Base-by-base conservation (phyloP, 129 eudicot genomes). In the Smallanthus sonchifolius region DNA sequence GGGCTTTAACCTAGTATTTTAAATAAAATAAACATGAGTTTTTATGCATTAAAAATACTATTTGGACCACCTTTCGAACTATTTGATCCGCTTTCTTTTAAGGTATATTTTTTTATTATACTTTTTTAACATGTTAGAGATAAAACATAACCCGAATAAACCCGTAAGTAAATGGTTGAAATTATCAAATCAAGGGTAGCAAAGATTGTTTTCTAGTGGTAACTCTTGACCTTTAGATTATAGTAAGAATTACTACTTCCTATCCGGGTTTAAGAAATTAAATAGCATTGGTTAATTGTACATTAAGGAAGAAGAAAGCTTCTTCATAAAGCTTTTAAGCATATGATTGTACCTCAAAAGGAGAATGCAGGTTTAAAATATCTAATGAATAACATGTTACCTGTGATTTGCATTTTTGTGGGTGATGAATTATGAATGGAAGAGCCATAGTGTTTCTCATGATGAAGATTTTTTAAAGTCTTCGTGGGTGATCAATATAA, bases 141-240 rank as follows among this genome's bases (percentile, higher is more conserved):
- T n/a, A n/a, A n/a, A n/a, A n/a, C n/a, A n/a, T n/a, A n/a, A n/a
- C n/a, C n/a, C n/a, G n/a, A n/a, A n/a, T n/a, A n/a, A n/a, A n/a
- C n/a, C n/a, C n/a, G n/a, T n/a, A n/a, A n/a, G n/a, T n/a, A n/a
- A n/a, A n/a, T n/a, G n/a, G n/a, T n/a, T n/a, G n/a, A n/a, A n/a
- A n/a, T n/a, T n/a, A n/a, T n/a, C n/a, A n/a, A n/a, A n/a, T 17
- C 75, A 9, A 70, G 59, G 37, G 24, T 67, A 67, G 51, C 55
- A 67, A 42, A 42, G 10, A 67, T 19, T 17, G 3, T 11, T 43
- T 45, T 34, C 15, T 10, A 13, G 30, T 28, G 39, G 4, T 30
- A 72, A 20, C 7, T 20, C 14, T 56, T 54, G 20, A 67, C 30
- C 30, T 35, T 56, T 55, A 16, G 8, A 36, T 34, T 55, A 39